Evolutionary conservation across 2,329 filamentous ascomycete species (phyloP).

Genomic region (Fusarium irregulare): DNA sequence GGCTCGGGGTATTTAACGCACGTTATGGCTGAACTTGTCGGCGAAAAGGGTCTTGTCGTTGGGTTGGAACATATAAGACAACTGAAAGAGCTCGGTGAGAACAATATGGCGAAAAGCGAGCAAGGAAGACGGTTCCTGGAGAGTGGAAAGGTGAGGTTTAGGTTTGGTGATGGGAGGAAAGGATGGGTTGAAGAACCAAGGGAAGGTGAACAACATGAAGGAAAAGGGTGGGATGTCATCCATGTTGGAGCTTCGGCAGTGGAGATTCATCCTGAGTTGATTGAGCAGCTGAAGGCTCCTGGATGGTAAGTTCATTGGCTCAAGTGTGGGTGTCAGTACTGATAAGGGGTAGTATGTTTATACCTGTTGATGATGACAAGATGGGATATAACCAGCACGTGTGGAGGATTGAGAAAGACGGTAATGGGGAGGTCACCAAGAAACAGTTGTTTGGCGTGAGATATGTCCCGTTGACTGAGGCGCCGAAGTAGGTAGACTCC

Average conservation of each 20-base stretch:
- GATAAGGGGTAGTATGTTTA: conserved; percentile 70
- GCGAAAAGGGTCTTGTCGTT: conserved; percentile 65
- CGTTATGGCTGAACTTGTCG: conserved; percentile 82
- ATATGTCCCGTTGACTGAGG: conserved; percentile 82
- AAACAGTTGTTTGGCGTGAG: conserved; percentile 75
- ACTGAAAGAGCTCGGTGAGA: conserved; percentile 70
- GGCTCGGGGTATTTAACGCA: conserved; percentile 89
- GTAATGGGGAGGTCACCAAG: conserved; percentile 68
- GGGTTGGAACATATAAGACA: conserved; percentile 79
- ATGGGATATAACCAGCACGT: conserved; percentile 69
- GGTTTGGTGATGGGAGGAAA: conserved; percentile 78
- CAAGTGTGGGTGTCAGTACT: not conserved
- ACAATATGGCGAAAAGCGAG: conserved; percentile 73
- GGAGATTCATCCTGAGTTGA: conserved; percentile 75
- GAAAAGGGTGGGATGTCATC: conserved; percentile 84
- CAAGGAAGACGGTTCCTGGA: conserved; percentile 70
- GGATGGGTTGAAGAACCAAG: conserved; percentile 64
- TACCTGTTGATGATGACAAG: conserved; percentile 73
- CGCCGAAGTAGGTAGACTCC: conserved; percentile 55
- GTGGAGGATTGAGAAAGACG: conserved; percentile 79
- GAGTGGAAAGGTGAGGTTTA: conserved; percentile 74
- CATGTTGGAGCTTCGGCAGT: conserved; percentile 91
- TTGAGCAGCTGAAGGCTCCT: conserved; percentile 81
- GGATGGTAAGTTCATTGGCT: conserved; percentile 65
- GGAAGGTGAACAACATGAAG: conserved; percentile 60